Conservation (phyloP, 495 filamentous ascomycete genomes). For the Penicillium daleae region DNA sequence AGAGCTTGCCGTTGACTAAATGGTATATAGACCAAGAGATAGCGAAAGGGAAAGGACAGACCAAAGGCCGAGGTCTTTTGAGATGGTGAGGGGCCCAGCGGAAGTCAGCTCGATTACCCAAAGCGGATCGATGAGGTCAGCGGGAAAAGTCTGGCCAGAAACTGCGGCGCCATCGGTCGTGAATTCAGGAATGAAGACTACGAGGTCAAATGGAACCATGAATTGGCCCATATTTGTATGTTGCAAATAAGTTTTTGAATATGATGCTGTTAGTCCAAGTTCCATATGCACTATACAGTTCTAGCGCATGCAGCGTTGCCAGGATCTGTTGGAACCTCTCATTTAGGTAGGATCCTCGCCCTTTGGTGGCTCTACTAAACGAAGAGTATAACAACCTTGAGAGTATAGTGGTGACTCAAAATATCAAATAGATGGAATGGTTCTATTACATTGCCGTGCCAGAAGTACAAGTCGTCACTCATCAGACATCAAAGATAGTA, state of each 20-base stretch:
- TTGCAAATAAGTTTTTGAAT: too few species aligned
- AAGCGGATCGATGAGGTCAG: slow-evolving; percentile 28
- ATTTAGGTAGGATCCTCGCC: too few species aligned
- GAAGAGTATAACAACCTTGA: too few species aligned
- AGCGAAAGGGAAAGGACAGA: neutral
- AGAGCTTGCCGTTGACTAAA: neutral
- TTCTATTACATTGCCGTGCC: slow-evolving; percentile 35
- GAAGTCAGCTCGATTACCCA: slow-evolving; percentile 9
- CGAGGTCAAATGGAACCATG: too few species aligned
- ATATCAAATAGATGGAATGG: slow-evolving; percentile 18
- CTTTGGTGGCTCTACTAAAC: too few species aligned
- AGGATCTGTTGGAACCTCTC: neutral
- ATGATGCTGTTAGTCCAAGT: too few species aligned
- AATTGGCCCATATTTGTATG: too few species aligned
- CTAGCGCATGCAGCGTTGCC: neutral
- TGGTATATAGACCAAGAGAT: neutral
- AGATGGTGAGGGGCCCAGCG: neutral
- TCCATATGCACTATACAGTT: too few species aligned
- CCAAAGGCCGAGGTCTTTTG: neutral
- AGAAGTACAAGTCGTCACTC: slow-evolving; percentile 37
- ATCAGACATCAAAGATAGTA: slow-evolving; percentile 38
- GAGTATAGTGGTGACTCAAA: slow-evolving; percentile 18
- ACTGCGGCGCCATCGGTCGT: neutral
- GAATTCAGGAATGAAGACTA: neutral
- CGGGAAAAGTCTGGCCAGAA: slow-evolving; percentile 1